Conservation (phyloP, 2,329 filamentous ascomycete genomes). For the Shiraia bambusicola region DNA sequence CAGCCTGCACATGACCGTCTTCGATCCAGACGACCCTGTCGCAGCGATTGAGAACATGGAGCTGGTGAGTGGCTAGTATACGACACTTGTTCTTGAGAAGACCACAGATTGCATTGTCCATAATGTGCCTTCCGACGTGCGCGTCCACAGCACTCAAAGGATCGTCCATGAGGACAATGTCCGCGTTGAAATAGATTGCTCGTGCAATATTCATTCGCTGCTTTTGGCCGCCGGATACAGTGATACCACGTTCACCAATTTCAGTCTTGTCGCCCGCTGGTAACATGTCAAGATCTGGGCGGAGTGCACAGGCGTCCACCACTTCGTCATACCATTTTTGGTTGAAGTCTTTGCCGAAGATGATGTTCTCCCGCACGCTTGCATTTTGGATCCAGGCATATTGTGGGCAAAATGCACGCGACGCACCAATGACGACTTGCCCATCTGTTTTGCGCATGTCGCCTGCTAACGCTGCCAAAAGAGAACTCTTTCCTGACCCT, state of each 20-base stretch:
- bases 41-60: constrained; percentile 87
- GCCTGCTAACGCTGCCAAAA: constrained; percentile 85
- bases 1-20: constrained; percentile 75
- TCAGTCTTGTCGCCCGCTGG: constrained; percentile 86
- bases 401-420: constrained; percentile 88
- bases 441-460: constrained; percentile 87
- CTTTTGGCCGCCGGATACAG: constrained; percentile 92
- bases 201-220: constrained; percentile 93
- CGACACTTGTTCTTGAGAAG: constrained; percentile 86
- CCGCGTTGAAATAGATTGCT: constrained; percentile 65
- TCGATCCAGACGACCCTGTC: constrained; percentile 95
- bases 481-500: constrained; percentile 84
- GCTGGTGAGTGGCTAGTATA: constrained; percentile 89
- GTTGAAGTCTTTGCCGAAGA: constrained; percentile 78
- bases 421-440: constrained; percentile 72
- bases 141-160: constrained; percentile 60
- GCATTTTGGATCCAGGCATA: constrained; percentile 98
- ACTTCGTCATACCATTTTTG: constrained; percentile 79
- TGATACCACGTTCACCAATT: constrained; percentile 94
- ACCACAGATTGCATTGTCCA: constrained; percentile 91
- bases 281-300: constrained; percentile 88
- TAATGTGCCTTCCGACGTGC: constrained; percentile 70
- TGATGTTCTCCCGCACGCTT: constrained; percentile 82
- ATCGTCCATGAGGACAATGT: constrained; percentile 65
- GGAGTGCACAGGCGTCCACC: constrained; percentile 81